phyloP scores from a whole-genome alignment of 345 rosid species.

The Cardamine chenopodiifolia region DNA sequence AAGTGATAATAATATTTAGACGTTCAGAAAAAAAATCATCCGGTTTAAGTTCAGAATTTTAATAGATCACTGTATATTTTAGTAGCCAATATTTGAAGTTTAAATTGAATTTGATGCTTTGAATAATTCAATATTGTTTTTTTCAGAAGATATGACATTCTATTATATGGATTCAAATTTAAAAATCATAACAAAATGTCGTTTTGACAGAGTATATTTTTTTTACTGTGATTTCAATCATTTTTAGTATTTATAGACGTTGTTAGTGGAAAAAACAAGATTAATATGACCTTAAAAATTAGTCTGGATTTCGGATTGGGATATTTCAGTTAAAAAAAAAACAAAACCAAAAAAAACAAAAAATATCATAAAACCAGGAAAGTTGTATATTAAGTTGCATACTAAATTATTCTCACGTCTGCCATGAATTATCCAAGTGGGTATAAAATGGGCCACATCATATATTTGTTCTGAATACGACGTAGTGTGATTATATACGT shows the following conservation, averaged over 20 bases:
- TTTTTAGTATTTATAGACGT: too few species aligned
- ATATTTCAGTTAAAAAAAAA: not conserved
- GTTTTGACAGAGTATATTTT: not conserved
- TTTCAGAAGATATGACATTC: not conserved
- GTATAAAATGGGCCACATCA: not conserved
- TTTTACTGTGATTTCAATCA: not conserved
- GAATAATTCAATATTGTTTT: constrained; percentile 12
- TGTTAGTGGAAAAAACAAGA: too few species aligned
- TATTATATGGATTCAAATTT: not conserved
- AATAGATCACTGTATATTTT: not conserved
- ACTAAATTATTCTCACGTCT: not conserved
- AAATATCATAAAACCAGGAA: not conserved
- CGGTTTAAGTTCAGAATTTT: not conserved
- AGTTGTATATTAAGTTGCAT: not conserved
- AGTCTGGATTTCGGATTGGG: too few species aligned
- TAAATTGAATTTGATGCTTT: constrained; percentile 1
- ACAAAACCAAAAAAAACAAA: not conserved
- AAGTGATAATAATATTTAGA: too few species aligned
- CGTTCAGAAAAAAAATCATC: too few species aligned
- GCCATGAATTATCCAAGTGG: not conserved
- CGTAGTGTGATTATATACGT: not conserved
- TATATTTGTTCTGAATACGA: not conserved
- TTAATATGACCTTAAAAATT: too few species aligned
- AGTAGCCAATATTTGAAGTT: not conserved
- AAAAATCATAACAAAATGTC: not conserved